These are phyloP conservation scores for Nakazawaea peltata DNA, from an alignment of 805 yeast genomes.

Conservation along the genomic window DNA sequence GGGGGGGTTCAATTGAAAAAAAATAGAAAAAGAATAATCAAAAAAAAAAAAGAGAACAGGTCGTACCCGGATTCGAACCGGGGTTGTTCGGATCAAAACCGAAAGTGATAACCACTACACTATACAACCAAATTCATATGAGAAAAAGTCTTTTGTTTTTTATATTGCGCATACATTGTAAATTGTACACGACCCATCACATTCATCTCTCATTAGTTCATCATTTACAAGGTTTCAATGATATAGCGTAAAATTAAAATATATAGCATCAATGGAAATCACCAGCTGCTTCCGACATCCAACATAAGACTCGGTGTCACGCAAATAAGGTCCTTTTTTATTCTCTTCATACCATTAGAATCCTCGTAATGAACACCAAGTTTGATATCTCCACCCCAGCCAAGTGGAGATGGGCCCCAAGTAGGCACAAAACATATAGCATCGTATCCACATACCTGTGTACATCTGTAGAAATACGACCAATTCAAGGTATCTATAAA, in stretches of 20 bases:
- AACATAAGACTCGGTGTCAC: not conserved
- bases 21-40: not conserved
- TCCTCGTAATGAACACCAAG: constrained; percentile 3
- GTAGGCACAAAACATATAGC: constrained; percentile 51
- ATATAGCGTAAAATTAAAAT: no score
- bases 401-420: constrained; percentile 52
- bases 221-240: not conserved
- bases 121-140: constrained; percentile 39
- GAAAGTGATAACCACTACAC: constrained; percentile 56
- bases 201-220: not conserved
- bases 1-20: not conserved
- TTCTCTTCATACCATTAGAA: constrained; percentile 1
- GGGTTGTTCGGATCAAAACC: constrained; percentile 65
- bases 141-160: no score
- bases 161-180: no score
- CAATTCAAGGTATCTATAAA: constrained; percentile 29
- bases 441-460: constrained; percentile 31
- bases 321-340: constrained; percentile 6
- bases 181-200: no score
- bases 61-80: constrained; percentile 86
- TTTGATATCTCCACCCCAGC: constrained; percentile 23
- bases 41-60: constrained; percentile 29
- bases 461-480: constrained; percentile 35
- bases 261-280: no score
- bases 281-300: no score